Conservation (phyloP, 371 early-diverging fungal species). For the Fennellomyces sp. region DNA sequence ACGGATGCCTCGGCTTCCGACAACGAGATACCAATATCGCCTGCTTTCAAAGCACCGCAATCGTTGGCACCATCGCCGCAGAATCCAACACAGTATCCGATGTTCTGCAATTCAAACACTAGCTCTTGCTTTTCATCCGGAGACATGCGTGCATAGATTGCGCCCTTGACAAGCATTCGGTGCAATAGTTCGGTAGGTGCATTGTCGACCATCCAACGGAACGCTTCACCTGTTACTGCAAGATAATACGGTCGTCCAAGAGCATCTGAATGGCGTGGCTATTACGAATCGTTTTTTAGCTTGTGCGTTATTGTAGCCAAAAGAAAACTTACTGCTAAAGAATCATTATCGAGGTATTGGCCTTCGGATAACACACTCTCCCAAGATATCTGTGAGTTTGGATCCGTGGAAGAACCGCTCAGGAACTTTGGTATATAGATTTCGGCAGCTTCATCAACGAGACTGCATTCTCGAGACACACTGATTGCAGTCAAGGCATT, state of each 20-base stretch:
- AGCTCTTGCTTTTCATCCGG: slow-evolving; percentile 98
- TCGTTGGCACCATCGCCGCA: slow-evolving; percentile 99
- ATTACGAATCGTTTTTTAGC: background rate
- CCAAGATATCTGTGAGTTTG: slow-evolving; percentile 69
- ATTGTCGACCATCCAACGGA: slow-evolving; percentile 92
- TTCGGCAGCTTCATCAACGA: slow-evolving; percentile 64
- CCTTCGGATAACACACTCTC: slow-evolving; percentile 69
- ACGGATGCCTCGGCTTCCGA: slow-evolving; percentile 98
- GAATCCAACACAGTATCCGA: slow-evolving; percentile 94
- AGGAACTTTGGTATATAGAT: slow-evolving; percentile 63
- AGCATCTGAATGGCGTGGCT: slow-evolving; percentile 12
- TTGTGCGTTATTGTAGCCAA: background rate
- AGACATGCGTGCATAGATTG: slow-evolving; percentile 98
- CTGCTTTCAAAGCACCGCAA: slow-evolving; percentile 97
- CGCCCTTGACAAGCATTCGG: slow-evolving; percentile 88
- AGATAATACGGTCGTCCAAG: slow-evolving; percentile 59
- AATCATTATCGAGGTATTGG: slow-evolving; percentile 59
- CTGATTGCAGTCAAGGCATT: slow-evolving; percentile 97
- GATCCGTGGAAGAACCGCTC: slow-evolving; percentile 52
- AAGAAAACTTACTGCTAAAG: slow-evolving; percentile 56
- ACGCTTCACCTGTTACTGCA: slow-evolving; percentile 95
- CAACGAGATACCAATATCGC: slow-evolving; percentile 97
- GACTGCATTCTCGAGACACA: slow-evolving; percentile 91
- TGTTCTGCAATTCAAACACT: slow-evolving; percentile 84
- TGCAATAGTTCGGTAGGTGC: slow-evolving; percentile 67